Percentiles rank a stretch among this genome's conserved stretches.
Evolutionary conservation across 2,329 filamentous ascomycete species (phyloP).

Genomic region (Lojkania enalia): DNA sequence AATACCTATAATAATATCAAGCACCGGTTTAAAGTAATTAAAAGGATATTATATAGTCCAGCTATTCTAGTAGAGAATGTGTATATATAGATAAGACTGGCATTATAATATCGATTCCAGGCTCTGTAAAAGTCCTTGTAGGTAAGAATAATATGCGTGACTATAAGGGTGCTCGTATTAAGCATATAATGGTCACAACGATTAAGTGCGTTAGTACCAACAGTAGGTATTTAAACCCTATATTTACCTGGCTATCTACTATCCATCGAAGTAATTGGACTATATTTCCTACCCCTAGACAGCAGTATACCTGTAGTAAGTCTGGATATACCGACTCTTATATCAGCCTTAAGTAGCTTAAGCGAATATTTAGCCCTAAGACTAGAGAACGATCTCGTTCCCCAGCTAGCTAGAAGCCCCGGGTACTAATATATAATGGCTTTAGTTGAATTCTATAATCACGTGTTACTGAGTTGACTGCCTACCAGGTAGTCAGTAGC

Average conservation of each 20-base stretch:
- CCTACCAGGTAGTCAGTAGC: too few relatives aligned
- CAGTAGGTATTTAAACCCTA: constrained; percentile 13
- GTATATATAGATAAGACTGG: constrained; percentile 11
- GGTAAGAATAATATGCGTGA: neutral
- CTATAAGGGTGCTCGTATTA: neutral
- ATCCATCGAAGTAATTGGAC: constrained; percentile 12
- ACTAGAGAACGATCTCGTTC: constrained; percentile 29
- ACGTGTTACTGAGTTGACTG: too few relatives aligned
- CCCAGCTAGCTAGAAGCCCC: neutral
- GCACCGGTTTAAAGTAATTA: neutral
- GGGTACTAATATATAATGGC: neutral
- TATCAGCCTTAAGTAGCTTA: constrained; percentile 41
- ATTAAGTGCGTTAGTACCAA: constrained; percentile 15
- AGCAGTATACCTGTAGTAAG: constrained; percentile 11
- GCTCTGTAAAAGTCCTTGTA: constrained; percentile 2
- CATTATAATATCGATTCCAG: neutral
- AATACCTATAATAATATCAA: neutral
- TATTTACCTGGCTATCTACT: constrained; percentile 15
- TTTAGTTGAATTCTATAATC: too few relatives aligned
- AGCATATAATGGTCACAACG: constrained; percentile 5
- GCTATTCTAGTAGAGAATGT: constrained; percentile 16
- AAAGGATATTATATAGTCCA: constrained; percentile 4
- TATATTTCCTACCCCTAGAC: constrained; percentile 13
- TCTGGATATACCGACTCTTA: constrained; percentile 26
- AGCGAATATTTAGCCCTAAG: constrained; percentile 37